Evolutionary conservation across 495 filamentous ascomycete species (phyloP), one percentile per base, ranked within the genome.

Genomic region (Penicillium flavigenum): DNA sequence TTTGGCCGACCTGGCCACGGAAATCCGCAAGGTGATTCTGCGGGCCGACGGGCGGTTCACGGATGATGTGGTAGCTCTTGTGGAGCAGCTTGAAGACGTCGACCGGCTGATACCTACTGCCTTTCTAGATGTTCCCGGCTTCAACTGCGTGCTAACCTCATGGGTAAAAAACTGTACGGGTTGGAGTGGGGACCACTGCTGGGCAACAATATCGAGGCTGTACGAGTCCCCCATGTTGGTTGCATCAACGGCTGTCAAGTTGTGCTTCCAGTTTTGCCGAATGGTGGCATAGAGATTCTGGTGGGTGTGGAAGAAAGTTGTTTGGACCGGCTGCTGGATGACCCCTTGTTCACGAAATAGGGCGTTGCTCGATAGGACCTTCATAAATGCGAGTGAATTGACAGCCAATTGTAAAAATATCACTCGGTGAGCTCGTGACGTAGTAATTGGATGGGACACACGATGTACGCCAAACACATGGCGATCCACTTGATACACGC

Each of bases 211-310:
- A 72, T 74, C 34, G 60, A 73, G 43, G 60, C 68, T 4, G 62
- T 74, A 10, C 64, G 74, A 9, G 34, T 63, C 24, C 74, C 72
- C 1, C 61, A 66, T 56, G 58, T 63, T 16, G 72, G 72, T 10
- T 32, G 63, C 6, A 59, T 76, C 47, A 71, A 72, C n/a, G 74
- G 74, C 3, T 38, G 58, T 12, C 69, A 69, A n/a, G 55, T 73
- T n/a, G 63, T 75, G 16, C 51, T 75, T 3, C 74, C 71, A 17
- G 41, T 58, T 38, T 32, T 75, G 47, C 71, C 65, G 0, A 60
- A 69, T 54, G 72, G 73, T 3, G 70, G 71, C 7, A 71, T 72
- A 52, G 73, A 76, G 47, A 48, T 76, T 17, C 22, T 76, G 6
- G 60, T 75, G 4, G 69, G 67, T 0, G 72, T 75, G 11, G 72